phyloP scores from a whole-genome alignment of 805 yeast species.

The Kluyveromyces wickerhamii region DNA sequence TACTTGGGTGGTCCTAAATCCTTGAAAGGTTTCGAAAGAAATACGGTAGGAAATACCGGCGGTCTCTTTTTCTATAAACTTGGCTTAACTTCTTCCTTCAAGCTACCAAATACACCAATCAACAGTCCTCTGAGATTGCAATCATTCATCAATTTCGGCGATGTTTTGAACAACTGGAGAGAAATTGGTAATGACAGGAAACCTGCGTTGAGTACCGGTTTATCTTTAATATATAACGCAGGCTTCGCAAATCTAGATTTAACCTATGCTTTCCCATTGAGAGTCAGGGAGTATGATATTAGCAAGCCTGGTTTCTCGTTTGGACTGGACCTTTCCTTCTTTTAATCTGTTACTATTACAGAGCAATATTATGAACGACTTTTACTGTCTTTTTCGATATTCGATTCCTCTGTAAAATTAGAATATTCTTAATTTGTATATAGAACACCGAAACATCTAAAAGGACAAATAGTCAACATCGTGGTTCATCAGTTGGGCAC shows the following conservation, averaged over 20 bases:
- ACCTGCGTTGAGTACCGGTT: constrained; percentile 38
- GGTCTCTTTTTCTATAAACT: constrained; percentile 46
- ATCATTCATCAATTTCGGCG: constrained; percentile 52
- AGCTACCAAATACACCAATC: constrained; percentile 41
- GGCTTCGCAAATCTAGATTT: constrained; percentile 49
- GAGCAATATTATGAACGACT: background rate
- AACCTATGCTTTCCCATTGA: constrained; percentile 46
- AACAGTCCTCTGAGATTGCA: constrained; percentile 51
- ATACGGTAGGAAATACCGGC: constrained; percentile 54
- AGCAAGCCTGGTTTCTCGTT: constrained; percentile 50
- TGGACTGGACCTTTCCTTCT: constrained; percentile 42
- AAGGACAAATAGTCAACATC: too few species aligned
- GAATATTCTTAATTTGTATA: constrained; percentile 1
- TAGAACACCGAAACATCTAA: background rate
- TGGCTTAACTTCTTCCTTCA: constrained; percentile 43
- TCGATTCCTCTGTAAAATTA: background rate
- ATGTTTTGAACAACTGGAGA: constrained; percentile 20
- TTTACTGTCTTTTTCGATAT: background rate
- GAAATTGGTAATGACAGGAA: constrained; percentile 13
- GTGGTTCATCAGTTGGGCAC: too few species aligned
- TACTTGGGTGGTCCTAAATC: constrained; percentile 62
- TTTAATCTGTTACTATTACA: constrained; percentile 15
- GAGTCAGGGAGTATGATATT: constrained; percentile 36
- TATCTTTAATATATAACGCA: constrained; percentile 47
- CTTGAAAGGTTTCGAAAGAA: constrained; percentile 56